A percentile compares a stretch with the other conserved stretches of the same genome.
Conservation (phyloP, 2,329 filamentous ascomycete genomes). For the Neonectria punicea region DNA sequence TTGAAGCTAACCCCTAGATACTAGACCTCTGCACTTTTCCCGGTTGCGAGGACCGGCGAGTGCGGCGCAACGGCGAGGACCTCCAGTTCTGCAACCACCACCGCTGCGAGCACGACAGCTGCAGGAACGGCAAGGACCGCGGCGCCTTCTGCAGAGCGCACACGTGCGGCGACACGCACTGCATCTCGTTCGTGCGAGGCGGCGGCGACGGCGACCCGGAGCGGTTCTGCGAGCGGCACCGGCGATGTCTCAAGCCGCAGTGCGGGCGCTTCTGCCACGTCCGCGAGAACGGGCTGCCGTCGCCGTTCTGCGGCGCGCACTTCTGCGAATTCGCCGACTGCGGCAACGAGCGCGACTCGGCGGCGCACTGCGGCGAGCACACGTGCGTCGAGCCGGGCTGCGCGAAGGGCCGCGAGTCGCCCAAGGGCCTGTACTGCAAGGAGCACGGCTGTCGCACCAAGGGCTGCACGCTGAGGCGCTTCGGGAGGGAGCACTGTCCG, state of each 20-base stretch:
- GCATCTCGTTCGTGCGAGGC: slow-evolving; percentile 36
- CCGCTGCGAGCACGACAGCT: slow-evolving; percentile 40
- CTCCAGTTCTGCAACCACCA: slow-evolving; percentile 44
- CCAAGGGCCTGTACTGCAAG: slow-evolving; percentile 35
- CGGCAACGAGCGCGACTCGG: slow-evolving; percentile 34
- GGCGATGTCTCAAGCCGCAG: slow-evolving; percentile 35
- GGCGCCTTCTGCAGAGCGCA: slow-evolving; percentile 41
- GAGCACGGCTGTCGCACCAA: slow-evolving; percentile 40
- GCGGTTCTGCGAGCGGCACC: slow-evolving; percentile 45
- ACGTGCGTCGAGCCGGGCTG: slow-evolving; percentile 43
- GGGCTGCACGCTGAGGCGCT: slow-evolving; percentile 36
- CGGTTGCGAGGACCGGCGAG: slow-evolving; percentile 38
- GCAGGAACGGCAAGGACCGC: slow-evolving; percentile 29
- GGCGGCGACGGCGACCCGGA: slow-evolving; percentile 28
- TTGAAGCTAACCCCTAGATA: slow-evolving; percentile 8
- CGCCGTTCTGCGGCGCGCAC: slow-evolving; percentile 44
- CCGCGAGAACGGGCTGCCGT: slow-evolving; percentile 38
- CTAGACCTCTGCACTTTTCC: slow-evolving; percentile 44
- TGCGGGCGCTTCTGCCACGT: slow-evolving; percentile 43
- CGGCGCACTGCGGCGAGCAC: slow-evolving; percentile 40
- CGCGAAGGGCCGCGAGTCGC: slow-evolving; percentile 24
- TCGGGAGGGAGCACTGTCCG: slow-evolving; percentile 37
- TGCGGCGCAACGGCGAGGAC: slow-evolving; percentile 32
- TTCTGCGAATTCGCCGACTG: slow-evolving; percentile 44
- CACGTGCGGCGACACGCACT: slow-evolving; percentile 42